Evolutionary conservation across 441 rosid species (phyloP).

Genomic region (Breynia disticha): DNA sequence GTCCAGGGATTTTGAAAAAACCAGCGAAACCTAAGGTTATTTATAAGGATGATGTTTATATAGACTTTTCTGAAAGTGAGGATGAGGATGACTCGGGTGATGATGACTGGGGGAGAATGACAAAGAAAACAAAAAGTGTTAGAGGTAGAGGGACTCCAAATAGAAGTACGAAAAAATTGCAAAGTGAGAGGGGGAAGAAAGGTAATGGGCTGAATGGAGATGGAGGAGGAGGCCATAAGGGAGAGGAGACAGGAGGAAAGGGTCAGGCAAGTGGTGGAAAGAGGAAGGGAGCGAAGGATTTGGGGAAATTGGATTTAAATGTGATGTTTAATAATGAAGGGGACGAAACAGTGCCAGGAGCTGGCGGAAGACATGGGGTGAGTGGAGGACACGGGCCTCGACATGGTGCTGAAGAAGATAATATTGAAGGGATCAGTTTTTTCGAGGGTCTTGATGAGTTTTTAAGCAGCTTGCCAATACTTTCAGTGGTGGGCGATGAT

Average conservation of each 20-base stretch:
- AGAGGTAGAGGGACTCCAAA: slow-evolving; percentile 33
- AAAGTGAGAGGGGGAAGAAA: slow-evolving; percentile 25
- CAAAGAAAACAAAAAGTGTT: slow-evolving; percentile 29
- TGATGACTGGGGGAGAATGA: slow-evolving; percentile 35
- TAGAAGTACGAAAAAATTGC: slow-evolving; percentile 34
- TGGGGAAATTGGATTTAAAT: slow-evolving; percentile 90
- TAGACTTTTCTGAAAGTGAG: slow-evolving; percentile 51
- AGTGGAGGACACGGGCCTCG: background rate
- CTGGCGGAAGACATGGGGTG: slow-evolving; percentile 32
- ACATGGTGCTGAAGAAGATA: slow-evolving; percentile 57
- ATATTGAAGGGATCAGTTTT: slow-evolving; percentile 67
- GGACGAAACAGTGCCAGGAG: slow-evolving; percentile 50
- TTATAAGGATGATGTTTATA: slow-evolving; percentile 53
- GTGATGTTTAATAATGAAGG: slow-evolving; percentile 89
- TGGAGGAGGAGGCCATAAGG: slow-evolving; percentile 19
- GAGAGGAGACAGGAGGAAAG: slow-evolving; percentile 17
- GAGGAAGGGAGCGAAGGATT: slow-evolving; percentile 46
- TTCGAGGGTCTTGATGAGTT: slow-evolving; percentile 97
- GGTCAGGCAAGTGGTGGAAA: slow-evolving; percentile 38
- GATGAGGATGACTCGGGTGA: slow-evolving; percentile 37
- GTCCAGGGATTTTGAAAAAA: background rate
- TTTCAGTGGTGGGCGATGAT: slow-evolving; percentile 71
- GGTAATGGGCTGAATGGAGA: slow-evolving; percentile 20
- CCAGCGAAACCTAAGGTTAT: slow-evolving; percentile 24
- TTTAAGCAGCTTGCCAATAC: slow-evolving; percentile 84